Base-by-base conservation (phyloP, 257 asterid genomes). In the Mentha longifolia region DNA sequence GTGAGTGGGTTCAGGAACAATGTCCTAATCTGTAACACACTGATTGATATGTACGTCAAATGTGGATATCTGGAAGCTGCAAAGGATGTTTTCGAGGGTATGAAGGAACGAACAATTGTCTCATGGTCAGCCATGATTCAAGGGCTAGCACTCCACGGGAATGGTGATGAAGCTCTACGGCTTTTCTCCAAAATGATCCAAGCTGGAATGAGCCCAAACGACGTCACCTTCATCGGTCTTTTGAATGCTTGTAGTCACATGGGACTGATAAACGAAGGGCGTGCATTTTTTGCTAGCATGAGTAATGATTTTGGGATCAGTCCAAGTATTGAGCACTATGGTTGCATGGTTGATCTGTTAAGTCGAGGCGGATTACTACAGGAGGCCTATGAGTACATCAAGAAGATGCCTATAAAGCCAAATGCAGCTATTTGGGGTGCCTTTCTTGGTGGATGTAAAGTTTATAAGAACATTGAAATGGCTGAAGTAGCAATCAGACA, bases 91-190 rank as follows among this genome's bases (percentile, higher is more conserved):
- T 90, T 90, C 10, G 68, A 70, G 59, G 81, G 67, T 19, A 80
- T 88, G 88, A 73, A 83, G 20, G 82, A 74, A 47, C 79, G 77
- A 3, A 83, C 92, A 4, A 55, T 90, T 46, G 70, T 90, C 72
- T 83, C 92, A 5, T 90, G 92, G 92, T 87, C 92, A 42, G 76
- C 95, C 61, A 90, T 90, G 89, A 86, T 90, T 58, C 92, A 81
- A 58, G 95, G 95, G 68, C 80, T 84, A 16, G 92, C 95, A 46
- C 76, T 90, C 64, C 89, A 90, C 54, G 96, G 95, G 19, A 76
- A 73, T 39, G 95, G 79, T 0, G 79, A 74, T 15, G 78, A 83
- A 71, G 89, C 96, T 7, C 68, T 90, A 51, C 56, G 79, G 13
- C 86, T 86, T 71, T 90, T 88, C 68, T 67, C 55, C 58, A 30